Evolutionary conservation across 331 rosid species (phyloP).

Genomic region (Quercus tomentella): DNA sequence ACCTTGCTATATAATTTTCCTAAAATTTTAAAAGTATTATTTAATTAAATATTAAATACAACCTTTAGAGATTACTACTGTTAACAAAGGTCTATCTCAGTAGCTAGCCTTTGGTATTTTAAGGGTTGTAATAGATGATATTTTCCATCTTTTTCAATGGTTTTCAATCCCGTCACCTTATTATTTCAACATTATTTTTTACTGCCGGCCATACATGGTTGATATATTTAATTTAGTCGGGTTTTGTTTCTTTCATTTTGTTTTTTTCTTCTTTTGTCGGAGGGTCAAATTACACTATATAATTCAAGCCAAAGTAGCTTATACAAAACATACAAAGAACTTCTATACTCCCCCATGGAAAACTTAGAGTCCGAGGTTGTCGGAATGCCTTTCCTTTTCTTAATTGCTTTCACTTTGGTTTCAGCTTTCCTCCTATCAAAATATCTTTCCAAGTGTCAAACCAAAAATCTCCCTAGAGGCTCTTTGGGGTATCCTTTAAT

Average conservation of each 20-base stretch:
- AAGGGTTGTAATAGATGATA: too few relatives aligned
- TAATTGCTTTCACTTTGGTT: slow-evolving; percentile 28
- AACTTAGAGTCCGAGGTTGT: background rate
- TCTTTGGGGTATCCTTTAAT: slow-evolving; percentile 45
- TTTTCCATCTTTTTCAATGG: background rate
- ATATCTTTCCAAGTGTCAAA: slow-evolving; percentile 20
- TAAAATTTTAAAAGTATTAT: too few relatives aligned
- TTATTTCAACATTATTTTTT: too few relatives aligned
- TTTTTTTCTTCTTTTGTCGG: background rate
- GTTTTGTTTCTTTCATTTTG: too few relatives aligned
- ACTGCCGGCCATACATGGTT: too few relatives aligned
- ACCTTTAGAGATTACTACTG: too few relatives aligned
- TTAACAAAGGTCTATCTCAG: background rate
- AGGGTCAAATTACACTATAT: background rate
- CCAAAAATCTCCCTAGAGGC: slow-evolving; percentile 46
- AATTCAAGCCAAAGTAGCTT: background rate
- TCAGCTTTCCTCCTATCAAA: slow-evolving; percentile 27
- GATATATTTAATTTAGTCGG: too few relatives aligned
- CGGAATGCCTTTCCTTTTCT: slow-evolving; percentile 19
- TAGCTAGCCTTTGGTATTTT: background rate
- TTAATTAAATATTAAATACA: too few relatives aligned
- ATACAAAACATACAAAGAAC: background rate
- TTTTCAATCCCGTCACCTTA: background rate
- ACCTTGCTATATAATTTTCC: too few relatives aligned
- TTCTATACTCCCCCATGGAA: background rate